These are phyloP conservation scores for Rhamnella rubrinervis DNA, from an alignment of 331 rosid genomes.

Conservation along the genomic window DNA sequence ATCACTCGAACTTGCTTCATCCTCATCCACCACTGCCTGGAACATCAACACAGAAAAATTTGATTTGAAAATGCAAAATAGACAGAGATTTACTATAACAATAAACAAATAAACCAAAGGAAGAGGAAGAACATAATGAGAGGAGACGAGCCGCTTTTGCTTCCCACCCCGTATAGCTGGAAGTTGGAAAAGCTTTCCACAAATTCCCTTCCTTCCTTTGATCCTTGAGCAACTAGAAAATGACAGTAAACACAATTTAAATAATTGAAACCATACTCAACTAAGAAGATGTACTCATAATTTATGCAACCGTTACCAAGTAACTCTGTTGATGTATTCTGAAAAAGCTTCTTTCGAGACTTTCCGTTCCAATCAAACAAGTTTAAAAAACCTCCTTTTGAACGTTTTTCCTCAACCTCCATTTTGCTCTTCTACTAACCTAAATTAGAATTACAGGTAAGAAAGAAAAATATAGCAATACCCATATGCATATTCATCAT, in stretches of 20 bases:
- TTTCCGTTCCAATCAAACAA: constrained; percentile 90
- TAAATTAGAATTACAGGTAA: constrained; percentile 1
- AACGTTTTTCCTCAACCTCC: constrained; percentile 81
- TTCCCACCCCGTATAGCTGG: constrained; percentile 51
- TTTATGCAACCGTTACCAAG: constrained; percentile 37
- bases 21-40: constrained; percentile 58
- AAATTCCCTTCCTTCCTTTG: constrained; percentile 61
- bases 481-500: constrained; percentile 9
- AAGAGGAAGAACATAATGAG: neutral
- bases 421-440: constrained; percentile 34
- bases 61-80: neutral
- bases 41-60: neutral
- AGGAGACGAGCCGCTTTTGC: constrained; percentile 3
- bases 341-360: constrained; percentile 70
- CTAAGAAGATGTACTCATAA: neutral
- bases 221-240: constrained; percentile 42
- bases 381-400: constrained; percentile 78
- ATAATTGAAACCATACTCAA: constrained; percentile 7
- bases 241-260: constrained; percentile 22
- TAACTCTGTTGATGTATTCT: constrained; percentile 36
- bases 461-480: constrained; percentile 7
- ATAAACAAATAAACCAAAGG: neutral
- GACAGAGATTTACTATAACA: neutral
- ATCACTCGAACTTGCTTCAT: constrained; percentile 58
- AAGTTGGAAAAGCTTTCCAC: constrained; percentile 44